Base-by-base conservation (phyloP, 345 rosid species). In the Microcos paniculata region DNA sequence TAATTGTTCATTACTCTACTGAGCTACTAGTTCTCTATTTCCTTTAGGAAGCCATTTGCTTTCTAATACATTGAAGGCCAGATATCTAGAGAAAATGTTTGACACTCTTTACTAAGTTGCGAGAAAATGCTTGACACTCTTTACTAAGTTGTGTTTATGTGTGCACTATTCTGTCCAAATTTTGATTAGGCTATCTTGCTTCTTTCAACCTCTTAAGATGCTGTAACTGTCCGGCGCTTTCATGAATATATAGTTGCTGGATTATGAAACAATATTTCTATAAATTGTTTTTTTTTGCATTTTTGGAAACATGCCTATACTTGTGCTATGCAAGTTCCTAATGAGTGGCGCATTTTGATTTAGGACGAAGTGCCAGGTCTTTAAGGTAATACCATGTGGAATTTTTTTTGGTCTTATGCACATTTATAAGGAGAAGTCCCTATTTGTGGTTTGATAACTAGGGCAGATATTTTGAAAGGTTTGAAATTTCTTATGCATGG, bases 1-100 rank as follows among this genome's bases (percentile, higher is more conserved):
- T 26, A 46, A 46, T 45, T 67, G 24, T 68, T 68, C 72, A 68
- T 68, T 46, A 23, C 46, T 4, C 56, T 68, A 35, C 38, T 35
- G 6, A 35, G 42, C 72, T 48, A 28, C 15, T 26, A 46, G 46
- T 28, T 26, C 40, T 48, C 31, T 14, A 18, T 26, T 24, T 66
- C 33, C 71, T 15, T 26, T 35, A 16, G 45, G 21, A 38, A 67
- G 14, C 38, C 55, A 15, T 18, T 1, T 68, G 58, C 57, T 26
- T 46, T 15, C 16, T 67, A 46, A 45, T 67, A 45, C 35, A 67
- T 67, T 46, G 23, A 46, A 4, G n/a, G 40, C 42, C 16, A 68
- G 40, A 68, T 68, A 46, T 28, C 40, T 2, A 8, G 19, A 18
- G 24, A 28, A 59, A 70, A 49, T 51, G 42, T 45, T n/a, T 70